A percentile compares a stretch with the other conserved stretches of the same genome.
These are phyloP conservation scores for Citrullus mucosospermus DNA, from an alignment of 306 rosid species.

Conservation along the genomic window DNA sequence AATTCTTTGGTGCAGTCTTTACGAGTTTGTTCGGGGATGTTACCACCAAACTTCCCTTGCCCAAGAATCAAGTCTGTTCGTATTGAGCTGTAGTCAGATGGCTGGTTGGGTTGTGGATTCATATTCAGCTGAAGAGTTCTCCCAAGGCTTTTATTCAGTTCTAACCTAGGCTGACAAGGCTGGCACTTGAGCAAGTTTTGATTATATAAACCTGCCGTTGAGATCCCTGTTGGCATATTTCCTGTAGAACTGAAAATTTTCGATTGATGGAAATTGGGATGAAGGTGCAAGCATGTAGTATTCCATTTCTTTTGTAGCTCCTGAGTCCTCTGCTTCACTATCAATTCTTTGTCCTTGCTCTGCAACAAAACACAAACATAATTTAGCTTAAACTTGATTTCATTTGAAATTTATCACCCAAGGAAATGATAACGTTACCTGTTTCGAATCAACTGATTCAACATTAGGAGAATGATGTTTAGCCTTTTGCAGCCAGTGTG, in stretches of 20 bases:
- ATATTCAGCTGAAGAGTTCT: conserved; percentile 48
- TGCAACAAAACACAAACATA: neutral
- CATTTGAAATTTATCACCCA: neutral
- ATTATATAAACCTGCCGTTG: conserved; percentile 39
- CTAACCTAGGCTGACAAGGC: conserved; percentile 45
- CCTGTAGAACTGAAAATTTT: conserved; percentile 38
- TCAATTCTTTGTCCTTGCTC: conserved; percentile 2
- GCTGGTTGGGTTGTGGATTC: conserved; percentile 25
- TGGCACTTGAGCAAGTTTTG: conserved; percentile 41
- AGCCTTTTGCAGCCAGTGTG: conserved; percentile 87
- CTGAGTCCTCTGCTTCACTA: conserved; percentile 23
- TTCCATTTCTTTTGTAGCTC: conserved; percentile 82
- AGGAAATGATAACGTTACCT: neutral
- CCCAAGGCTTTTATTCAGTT: conserved; percentile 49
- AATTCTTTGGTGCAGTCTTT: conserved; percentile 45
- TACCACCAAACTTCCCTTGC: conserved; percentile 27
- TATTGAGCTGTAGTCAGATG: conserved; percentile 39
- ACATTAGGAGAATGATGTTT: conserved; percentile 33
- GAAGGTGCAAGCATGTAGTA: conserved; percentile 48
- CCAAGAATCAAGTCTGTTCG: conserved; percentile 79
- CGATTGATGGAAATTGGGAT: conserved; percentile 62
- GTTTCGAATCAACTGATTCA: conserved; percentile 24
- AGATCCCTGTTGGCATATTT: conserved; percentile 28
- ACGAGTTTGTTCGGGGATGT: conserved; percentile 22
- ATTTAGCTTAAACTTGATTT: neutral